Conservation (phyloP, 306 rosid genomes). For the Corylus americana region DNA sequence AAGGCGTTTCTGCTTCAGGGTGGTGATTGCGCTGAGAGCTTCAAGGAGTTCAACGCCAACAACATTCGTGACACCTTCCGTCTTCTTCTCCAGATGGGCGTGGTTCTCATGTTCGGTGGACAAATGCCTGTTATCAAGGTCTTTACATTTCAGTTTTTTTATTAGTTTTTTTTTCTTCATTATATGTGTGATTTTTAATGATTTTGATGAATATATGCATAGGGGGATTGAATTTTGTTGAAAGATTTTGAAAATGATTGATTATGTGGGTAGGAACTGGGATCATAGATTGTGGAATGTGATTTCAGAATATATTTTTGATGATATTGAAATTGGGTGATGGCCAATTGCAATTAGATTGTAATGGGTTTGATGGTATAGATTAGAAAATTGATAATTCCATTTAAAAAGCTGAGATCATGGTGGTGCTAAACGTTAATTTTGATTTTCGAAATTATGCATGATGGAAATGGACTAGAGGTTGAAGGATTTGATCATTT, state of each 20-base stretch:
- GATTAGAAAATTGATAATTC: too few species aligned
- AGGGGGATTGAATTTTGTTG: not conserved
- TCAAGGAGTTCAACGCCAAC: slow-evolving; percentile 48
- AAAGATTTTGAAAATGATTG: not conserved
- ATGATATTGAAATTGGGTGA: too few species aligned
- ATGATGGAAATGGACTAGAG: too few species aligned
- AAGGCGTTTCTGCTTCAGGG: slow-evolving; percentile 47
- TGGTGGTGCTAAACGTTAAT: too few species aligned
- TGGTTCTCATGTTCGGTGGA: slow-evolving; percentile 45
- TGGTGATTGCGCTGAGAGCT: slow-evolving; percentile 53
- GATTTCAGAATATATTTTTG: too few species aligned
- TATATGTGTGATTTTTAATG: not conserved
- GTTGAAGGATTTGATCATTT: too few species aligned
- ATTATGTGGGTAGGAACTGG: too few species aligned
- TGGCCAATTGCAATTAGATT: too few species aligned
- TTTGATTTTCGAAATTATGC: too few species aligned
- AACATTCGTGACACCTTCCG: slow-evolving; percentile 48
- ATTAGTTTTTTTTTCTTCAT: not conserved
- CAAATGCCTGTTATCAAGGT: slow-evolving; percentile 52
- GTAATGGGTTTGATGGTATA: too few species aligned
- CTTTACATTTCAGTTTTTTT: not conserved
- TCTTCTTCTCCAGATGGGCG: slow-evolving; percentile 45
- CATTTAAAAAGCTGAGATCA: too few species aligned
- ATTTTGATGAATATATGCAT: not conserved
- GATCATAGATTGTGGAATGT: too few species aligned